Conservation (phyloP, 192 early-diverging fungal genomes). For the Mortierella hygrophila region DNA sequence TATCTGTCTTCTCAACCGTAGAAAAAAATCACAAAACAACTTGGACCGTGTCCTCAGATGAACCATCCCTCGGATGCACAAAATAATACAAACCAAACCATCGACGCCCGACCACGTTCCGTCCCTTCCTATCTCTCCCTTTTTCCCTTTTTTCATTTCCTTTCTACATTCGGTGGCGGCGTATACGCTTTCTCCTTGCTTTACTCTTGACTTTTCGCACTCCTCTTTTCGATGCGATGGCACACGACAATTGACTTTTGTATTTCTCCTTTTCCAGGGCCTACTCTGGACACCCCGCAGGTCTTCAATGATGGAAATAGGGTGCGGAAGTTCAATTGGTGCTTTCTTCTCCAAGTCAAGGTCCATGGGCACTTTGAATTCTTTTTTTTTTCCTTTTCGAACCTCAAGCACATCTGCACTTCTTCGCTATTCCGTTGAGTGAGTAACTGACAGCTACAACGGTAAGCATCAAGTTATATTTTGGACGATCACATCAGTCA, state of each 20-base stretch:
- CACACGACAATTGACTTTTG: background rate
- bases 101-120: background rate
- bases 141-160: background rate
- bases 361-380: background rate
- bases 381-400: background rate
- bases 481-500: background rate
- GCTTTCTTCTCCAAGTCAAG: background rate
- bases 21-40: background rate
- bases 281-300: background rate
- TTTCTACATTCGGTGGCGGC: background rate
- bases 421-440: background rate
- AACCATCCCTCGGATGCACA: conserved; percentile 6
- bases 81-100: background rate
- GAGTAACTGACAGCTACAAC: too few relatives aligned
- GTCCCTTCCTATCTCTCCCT: background rate
- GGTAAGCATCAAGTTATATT: background rate
- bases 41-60: conserved; percentile 4
- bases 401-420: background rate
- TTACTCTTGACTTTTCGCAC: background rate
- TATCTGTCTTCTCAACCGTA: background rate
- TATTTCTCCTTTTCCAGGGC: background rate
- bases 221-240: background rate
- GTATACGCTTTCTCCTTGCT: background rate
- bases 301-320: background rate
- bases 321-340: background rate